Evolutionary conservation across 176 grass and related monocot species (phyloP).

Genomic region (bread wheat (Triticum aestivum)): IWGSC_CS_RefSeq_v2.1 NC_057798.1:579718651-579719150

Average conservation of each 20-base stretch:
- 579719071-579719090: not conserved
- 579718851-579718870: conserved; percentile 25
- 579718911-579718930: not conserved
- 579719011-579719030: not conserved
- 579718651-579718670: not conserved
- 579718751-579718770: not conserved
- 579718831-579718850: not conserved
- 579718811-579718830: not conserved
- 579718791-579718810: not conserved
- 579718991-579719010: not conserved
- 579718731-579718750: conserved; percentile 8
- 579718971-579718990: not conserved
- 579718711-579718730: conserved; percentile 12
- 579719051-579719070: not conserved
- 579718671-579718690: not conserved
- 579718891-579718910: conserved; percentile 30
- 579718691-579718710: not conserved
- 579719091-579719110: not conserved
- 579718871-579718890: conserved; percentile 32
- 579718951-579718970: not conserved
- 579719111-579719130: not conserved
- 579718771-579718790: not conserved
- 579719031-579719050: not conserved
- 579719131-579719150: not conserved
- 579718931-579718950: not conserved